A percentile compares a stretch with the other conserved stretches of the same genome.
Conservation (phyloP, 139 green algal species). For the Chlamydomonas schloesseri region DNA sequence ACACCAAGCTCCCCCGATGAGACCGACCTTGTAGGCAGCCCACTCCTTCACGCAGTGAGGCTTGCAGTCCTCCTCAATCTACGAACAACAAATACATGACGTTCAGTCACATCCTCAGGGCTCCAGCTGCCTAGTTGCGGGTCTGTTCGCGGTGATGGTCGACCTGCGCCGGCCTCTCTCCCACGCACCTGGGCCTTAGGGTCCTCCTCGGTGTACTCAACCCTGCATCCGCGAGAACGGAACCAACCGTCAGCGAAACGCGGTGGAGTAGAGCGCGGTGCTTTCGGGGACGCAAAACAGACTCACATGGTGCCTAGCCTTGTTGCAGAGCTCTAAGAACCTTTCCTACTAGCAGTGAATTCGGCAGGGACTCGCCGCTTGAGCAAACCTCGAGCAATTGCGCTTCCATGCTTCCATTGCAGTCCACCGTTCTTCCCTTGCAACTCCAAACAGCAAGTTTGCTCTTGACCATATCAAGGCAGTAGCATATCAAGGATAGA, state of each 20-base stretch:
- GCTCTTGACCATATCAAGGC: too few relatives aligned
- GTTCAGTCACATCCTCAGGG: background rate
- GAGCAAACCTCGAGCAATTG: too few relatives aligned
- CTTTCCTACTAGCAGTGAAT: too few relatives aligned
- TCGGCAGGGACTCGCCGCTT: too few relatives aligned
- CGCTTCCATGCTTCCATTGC: too few relatives aligned
- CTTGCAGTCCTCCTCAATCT: slow-evolving; percentile 79
- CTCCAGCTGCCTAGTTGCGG: background rate
- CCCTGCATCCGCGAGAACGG: slow-evolving; percentile 34
- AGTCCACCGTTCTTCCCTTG: too few relatives aligned
- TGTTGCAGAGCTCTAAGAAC: too few relatives aligned
- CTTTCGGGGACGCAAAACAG: too few relatives aligned
- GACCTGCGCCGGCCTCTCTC: background rate
- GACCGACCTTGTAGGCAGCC: slow-evolving; percentile 63
- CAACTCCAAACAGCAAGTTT: too few relatives aligned
- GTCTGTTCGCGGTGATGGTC: background rate
- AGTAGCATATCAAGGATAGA: too few relatives aligned
- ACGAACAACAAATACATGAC: background rate
- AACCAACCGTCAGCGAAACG: background rate
- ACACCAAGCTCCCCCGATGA: background rate
- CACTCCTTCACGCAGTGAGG: slow-evolving; percentile 72
- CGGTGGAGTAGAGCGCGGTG: too few relatives aligned
- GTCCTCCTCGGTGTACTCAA: slow-evolving; percentile 73
- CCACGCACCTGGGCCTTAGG: slow-evolving; percentile 63
- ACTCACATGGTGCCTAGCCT: too few relatives aligned